phyloP scores from a whole-genome alignment of 169 alveolate genomes.

The Babesia ovis region DNA sequence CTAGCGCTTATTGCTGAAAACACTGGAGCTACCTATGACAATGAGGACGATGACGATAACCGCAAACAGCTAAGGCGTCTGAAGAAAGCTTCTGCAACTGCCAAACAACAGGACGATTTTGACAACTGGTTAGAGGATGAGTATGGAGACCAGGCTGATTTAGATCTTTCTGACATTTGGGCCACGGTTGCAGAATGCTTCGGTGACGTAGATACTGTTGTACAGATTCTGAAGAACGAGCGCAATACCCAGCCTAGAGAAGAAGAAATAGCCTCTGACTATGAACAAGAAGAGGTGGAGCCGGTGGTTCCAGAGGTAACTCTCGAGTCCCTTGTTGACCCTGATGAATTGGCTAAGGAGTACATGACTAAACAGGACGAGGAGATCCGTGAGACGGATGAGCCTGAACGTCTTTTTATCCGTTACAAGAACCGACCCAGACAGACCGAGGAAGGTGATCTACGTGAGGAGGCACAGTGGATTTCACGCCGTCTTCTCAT shows the following conservation, averaged over 20 bases:
- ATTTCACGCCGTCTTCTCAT: conserved; percentile 59
- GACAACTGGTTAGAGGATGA: conserved; percentile 69
- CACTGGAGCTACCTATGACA: conserved; percentile 66
- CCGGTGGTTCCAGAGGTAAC: conserved; percentile 15
- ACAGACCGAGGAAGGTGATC: conserved; percentile 44
- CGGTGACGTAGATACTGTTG: conserved; percentile 62
- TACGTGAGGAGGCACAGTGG: conserved; percentile 72
- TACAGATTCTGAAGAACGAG: conserved; percentile 63
- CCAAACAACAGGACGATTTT: conserved; percentile 21
- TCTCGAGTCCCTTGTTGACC: conserved; percentile 61
- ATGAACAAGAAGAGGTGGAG: conserved; percentile 28
- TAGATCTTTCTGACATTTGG: conserved; percentile 60
- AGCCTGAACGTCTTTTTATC: conserved; percentile 73
- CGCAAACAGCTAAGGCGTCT: conserved; percentile 63
- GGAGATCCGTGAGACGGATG: conserved; percentile 64
- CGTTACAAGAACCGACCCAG: conserved; percentile 62
- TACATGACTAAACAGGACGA: conserved; percentile 71
- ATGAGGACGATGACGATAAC: conserved; percentile 69
- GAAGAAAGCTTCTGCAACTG: conserved; percentile 45
- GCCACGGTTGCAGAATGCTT: conserved; percentile 66
- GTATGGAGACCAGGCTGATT: conserved; percentile 18
- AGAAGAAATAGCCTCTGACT: conserved; percentile 37
- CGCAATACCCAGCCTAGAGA: conserved; percentile 13
- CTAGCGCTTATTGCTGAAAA: conserved; percentile 77
- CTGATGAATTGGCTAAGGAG: conserved; percentile 74